Evolutionary conservation across 805 yeast species (phyloP), one percentile per base, ranked within the genome.

Genomic region (Saccharomycopsis guyanensis): DNA sequence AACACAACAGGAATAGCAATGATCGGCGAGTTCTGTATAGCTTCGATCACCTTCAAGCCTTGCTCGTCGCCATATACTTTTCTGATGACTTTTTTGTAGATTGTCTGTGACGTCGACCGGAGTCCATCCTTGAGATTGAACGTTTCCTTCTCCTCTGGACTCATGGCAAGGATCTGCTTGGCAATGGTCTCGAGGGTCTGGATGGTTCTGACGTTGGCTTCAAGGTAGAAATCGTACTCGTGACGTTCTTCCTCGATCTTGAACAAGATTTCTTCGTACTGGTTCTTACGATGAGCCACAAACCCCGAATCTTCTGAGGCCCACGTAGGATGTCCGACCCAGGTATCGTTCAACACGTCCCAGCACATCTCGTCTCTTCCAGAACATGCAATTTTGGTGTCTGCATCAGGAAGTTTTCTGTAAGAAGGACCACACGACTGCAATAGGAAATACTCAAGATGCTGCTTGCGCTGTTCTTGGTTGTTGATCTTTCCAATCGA

Each of bases 271-370:
- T 93, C 99, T 65, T 93, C 99, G 62, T 89, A 93, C 66, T 93
- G 97, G 61, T 94, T 93, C 65, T 93, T 93, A 55, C 97, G 78
- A 64, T 93, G 98, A n/a, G 98, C 96, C 60, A 93, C 89, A 59
- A 91, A 93, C 0, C 98, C 99, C 12, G 96, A 86, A 63, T 93
- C 97, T 63, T 93, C 99, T 0, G 98, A 93, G 2, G 98, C 98
- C 99, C 99, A 93, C 10, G 96, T 95, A 18, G 99, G 99, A 64
- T 94, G 98, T 4, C 96, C 97, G 32, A 91, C 97, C 97, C 97
- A 93, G 64, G 84, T 93, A 61, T 85, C 94, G 61, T 85, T 85
- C 55, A 85, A 70, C n/a, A 85, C 89, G 59, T 85, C 93, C 91
- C 91, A 83, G 61, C 94, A 85, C 80, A 85, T 78, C 57, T 85